phyloP scores from a whole-genome alignment of 1,139 yeast species.

The Candida sp. region DNA sequence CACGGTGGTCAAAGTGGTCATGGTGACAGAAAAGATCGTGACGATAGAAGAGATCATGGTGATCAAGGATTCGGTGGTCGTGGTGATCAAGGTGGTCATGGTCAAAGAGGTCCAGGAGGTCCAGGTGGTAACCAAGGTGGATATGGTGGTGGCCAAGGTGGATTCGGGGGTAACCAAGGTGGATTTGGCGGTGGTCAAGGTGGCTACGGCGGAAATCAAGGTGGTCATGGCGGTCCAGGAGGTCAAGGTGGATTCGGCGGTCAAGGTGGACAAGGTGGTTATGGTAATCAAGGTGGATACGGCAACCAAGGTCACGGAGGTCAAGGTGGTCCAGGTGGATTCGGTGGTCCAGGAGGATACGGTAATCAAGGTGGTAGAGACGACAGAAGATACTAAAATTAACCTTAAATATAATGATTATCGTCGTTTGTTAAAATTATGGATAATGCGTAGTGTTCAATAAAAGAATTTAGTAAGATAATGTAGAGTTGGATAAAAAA shows the following conservation, averaged over 20 bases:
- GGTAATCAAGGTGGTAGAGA: slow-evolving; percentile 13
- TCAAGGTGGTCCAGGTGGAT: slow-evolving; percentile 11
- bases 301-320: slow-evolving; percentile 6
- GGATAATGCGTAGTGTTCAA: too few relatives aligned
- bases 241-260: slow-evolving; percentile 10
- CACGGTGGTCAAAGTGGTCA: slow-evolving; percentile 12
- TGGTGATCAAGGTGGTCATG: slow-evolving; percentile 10
- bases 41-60: slow-evolving; percentile 6
- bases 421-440: background rate
- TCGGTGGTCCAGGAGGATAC: slow-evolving; percentile 14
- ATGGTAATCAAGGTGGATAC: slow-evolving; percentile 10
- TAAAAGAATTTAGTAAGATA: too few relatives aligned
- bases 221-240: slow-evolving; percentile 10
- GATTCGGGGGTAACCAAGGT: slow-evolving; percentile 10
- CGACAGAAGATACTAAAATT: slow-evolving; percentile 6
- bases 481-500: too few relatives aligned
- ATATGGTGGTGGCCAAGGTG: slow-evolving; percentile 11
- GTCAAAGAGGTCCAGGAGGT: slow-evolving; percentile 11
- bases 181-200: slow-evolving; percentile 10
- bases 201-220: slow-evolving; percentile 10
- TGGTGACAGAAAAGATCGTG: slow-evolving; percentile 2
- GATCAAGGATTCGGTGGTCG: slow-evolving; percentile 11
- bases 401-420: background rate
- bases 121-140: slow-evolving; percentile 10
- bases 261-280: slow-evolving; percentile 11